Evolutionary conservation across 768 basidiomycete species (phyloP), one percentile per base, ranked within the genome.

Genomic region (Gautieria morchelliformis): DNA sequence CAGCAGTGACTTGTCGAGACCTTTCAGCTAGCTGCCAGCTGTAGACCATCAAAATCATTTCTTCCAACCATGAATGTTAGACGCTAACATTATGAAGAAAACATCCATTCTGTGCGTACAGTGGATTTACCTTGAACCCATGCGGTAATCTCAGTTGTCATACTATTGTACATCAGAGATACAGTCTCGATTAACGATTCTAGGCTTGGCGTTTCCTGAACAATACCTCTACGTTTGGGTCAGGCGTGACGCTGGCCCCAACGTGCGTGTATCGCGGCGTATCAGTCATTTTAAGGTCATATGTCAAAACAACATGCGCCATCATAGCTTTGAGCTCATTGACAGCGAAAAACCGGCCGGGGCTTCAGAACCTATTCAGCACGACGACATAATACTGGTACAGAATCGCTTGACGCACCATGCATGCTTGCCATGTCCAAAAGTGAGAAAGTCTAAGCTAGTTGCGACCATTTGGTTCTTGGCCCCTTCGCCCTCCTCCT

Each of bases 381-480:
- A 20, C 4, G 33, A 9, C 35, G 41, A 33, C 1, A 8, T 27
- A 20, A 40, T 7, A 27, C 15, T 14, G 24, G n/a, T n/a, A n/a
- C 4, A 11, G 20, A 22, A 27, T 15, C 10, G n/a, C 9, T 19
- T 22, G 39, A 22, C 42, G 42, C 53, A 33, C 39, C 9, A 76
- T n/a, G n/a, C 79, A 63, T 72, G 75, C 1, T 71, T 66, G 9
- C 63, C 60, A 37, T 46, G 49, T 14, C 77, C 75, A 62, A 78
- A 78, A 1, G 66, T 54, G 24, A 77, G 48, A 56, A 65, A 77
- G 6, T 61, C 64, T 33, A 41, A 65, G 33, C 64, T 61, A 0
- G 72, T 71, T n/a, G 71, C 69, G 27, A 68, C 67, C 44, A 72
- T 69, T 51, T 71, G 71, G 46, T 74, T 64, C 58, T 69, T 72